Base-by-base conservation (phyloP, 164 flowering plant species). In the Macadamia tetraphylla region DNA sequence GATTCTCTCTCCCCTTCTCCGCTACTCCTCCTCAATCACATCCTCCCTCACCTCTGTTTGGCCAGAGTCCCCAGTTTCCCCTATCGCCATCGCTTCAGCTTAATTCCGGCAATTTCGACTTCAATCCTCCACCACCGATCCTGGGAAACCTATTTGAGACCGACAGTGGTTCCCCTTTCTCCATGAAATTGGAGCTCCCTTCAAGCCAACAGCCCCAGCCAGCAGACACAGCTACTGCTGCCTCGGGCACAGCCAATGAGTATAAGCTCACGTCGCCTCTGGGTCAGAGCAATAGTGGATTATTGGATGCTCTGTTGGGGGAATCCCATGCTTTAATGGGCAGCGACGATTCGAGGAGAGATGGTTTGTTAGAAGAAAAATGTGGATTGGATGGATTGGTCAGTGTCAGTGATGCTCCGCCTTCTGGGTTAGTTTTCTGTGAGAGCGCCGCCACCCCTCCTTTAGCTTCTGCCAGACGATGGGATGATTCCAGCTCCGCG, bases 261-360 rank as follows among this genome's bases (percentile, higher is more conserved):
- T 42, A 56, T 29, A 72, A 55, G 49, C 29, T 67, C 1, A 23
- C 51, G 3, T 6, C 52, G 6, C 58, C 69, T 5, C 35, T 71
- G 30, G 64, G 32, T 8, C 43, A 52, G 31, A 48, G 61, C 46
- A 68, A 73, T 23, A 74, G 78, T 32, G 87, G 86, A 23, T 63
- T 81, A 56, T 63, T 84, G 80, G 87, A 84, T 67, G 83, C 79
- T 32, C 67, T 82, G 40, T 61, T 82, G 60, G 79, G 71, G 57
- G 83, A 83, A 59, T 71, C 86, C 12, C 81, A 77, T 32, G 73
- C 65, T 14, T 63, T 81, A 68, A 69, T 55, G 0, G 59, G 68
- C 6, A 52, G 59, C 3, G 67, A 64, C 9, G 53, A 63, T 30
- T 58, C 46, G 5, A 66, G 60, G 75, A 72, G 53, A 35, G 46